A percentile compares a stretch with the other conserved stretches of the same genome.
Conservation (phyloP, 2,329 filamentous ascomycete genomes). For the Metarhizium robertsii region DNA sequence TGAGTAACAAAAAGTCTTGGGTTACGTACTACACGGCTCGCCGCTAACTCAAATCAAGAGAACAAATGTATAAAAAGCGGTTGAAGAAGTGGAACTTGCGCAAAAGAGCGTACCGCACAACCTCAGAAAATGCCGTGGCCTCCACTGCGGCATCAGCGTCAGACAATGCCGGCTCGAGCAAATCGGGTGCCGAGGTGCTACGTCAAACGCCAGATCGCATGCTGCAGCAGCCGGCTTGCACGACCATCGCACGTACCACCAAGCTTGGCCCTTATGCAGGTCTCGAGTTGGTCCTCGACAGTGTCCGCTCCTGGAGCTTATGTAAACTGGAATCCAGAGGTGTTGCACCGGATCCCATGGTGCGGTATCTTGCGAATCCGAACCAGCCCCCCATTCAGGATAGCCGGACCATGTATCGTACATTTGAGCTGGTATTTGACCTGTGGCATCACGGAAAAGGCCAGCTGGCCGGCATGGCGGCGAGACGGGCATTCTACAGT, state of each 20-base stretch:
- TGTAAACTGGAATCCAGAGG: conserved; percentile 22
- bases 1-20: conserved; percentile 14
- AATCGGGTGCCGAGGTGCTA: conserved; percentile 1
- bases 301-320: conserved; percentile 24
- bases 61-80: conserved; percentile 31
- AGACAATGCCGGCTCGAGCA: neutral
- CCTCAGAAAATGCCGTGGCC: neutral
- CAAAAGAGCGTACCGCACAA: conserved; percentile 25
- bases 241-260: conserved; percentile 14
- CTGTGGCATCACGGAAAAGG: conserved; percentile 26
- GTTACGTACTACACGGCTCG: neutral
- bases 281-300: conserved; percentile 24
- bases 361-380: conserved; percentile 23
- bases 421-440: conserved; percentile 28
- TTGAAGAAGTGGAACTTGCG: conserved; percentile 29
- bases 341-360: conserved; percentile 24
- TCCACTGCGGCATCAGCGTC: conserved; percentile 5
- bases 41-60: conserved; percentile 12
- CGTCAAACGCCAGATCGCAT: neutral
- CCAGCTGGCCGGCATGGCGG: conserved; percentile 26
- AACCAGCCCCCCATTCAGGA: conserved; percentile 27
- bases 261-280: conserved; percentile 17
- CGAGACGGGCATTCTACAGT: conserved; percentile 24
- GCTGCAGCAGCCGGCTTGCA: conserved; percentile 1
- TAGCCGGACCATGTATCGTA: conserved; percentile 30